A percentile compares a stretch with the other conserved stretches of the same genome.
Evolutionary conservation across 208 protist species (phyloP).

Genomic region (Lotmaria passim): DNA sequence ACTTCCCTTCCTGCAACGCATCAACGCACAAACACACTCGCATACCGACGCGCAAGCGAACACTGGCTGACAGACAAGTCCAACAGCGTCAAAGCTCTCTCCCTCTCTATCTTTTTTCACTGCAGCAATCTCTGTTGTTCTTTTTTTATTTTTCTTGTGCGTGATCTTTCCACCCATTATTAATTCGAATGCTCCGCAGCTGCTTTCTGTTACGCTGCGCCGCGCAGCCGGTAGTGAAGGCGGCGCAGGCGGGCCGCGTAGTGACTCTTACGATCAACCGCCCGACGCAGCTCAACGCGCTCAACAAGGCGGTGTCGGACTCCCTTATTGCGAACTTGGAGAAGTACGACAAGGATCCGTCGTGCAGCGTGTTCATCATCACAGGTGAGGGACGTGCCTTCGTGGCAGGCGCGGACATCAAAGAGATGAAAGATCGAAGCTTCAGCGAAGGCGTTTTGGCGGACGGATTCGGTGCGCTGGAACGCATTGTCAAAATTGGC

Average conservation of each 20-base stretch:
- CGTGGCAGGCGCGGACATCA: conserved; percentile 97
- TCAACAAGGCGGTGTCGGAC: conserved; percentile 84
- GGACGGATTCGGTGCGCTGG: conserved; percentile 77
- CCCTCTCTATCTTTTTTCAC: background rate
- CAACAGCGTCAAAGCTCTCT: background rate
- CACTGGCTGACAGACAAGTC: too few species aligned
- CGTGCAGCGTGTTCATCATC: conserved; percentile 89
- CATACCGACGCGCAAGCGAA: too few species aligned
- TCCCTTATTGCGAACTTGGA: conserved; percentile 69
- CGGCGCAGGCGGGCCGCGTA: conserved; percentile 61
- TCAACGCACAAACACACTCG: too few species aligned
- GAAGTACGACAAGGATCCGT: conserved; percentile 85
- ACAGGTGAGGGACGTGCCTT: conserved; percentile 95
- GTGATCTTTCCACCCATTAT: background rate
- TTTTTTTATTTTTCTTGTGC: background rate
- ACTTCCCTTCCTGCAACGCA: too few species aligned
- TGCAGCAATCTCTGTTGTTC: background rate
- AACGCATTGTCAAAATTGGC: conserved; percentile 54
- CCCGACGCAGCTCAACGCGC: conserved; percentile 94
- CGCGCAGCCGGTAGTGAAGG: conserved; percentile 60
- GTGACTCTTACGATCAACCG: conserved; percentile 92
- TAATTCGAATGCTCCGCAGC: conserved; percentile 48
- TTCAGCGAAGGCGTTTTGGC: conserved; percentile 80
- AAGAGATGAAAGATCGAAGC: conserved; percentile 87
- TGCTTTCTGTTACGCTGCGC: conserved; percentile 43